Evolutionary conservation across 2,329 filamentous ascomycete genomes (phyloP).

Genomic region (Paraphaeosphaeria sporulosa): DNA sequence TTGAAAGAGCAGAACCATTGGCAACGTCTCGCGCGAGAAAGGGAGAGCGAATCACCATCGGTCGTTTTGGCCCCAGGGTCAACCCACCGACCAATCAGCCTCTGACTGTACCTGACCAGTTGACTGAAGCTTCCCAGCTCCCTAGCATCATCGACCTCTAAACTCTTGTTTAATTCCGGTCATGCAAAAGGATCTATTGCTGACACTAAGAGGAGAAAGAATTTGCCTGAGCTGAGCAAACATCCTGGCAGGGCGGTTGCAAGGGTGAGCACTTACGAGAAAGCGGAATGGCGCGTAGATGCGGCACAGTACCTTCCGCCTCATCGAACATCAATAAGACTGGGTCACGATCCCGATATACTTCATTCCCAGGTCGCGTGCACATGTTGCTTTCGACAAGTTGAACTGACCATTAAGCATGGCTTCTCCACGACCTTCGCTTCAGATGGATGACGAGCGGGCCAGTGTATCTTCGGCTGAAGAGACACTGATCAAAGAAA

Average conservation of each 20-base stretch:
- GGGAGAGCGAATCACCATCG: neutral
- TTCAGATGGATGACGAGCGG: neutral
- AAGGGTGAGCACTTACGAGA: neutral
- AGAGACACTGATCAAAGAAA: neutral
- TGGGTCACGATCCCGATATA: neutral
- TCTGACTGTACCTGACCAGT: too few relatives aligned
- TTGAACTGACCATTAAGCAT: neutral
- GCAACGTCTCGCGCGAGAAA: neutral
- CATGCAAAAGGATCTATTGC: neutral
- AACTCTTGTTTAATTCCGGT: neutral
- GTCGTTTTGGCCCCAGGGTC: too few relatives aligned
- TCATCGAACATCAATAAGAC: neutral
- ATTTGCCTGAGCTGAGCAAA: neutral
- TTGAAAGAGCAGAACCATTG: too few relatives aligned
- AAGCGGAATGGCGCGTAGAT: neutral
- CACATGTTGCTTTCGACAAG: too few relatives aligned
- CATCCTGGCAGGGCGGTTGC: neutral
- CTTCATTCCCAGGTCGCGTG: neutral
- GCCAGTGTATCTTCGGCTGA: neutral
- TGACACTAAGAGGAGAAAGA: neutral
- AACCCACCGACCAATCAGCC: too few relatives aligned
- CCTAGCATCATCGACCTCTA: too few relatives aligned
- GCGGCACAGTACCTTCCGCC: neutral
- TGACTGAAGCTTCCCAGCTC: too few relatives aligned
- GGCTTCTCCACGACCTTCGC: neutral